These are phyloP conservation scores for Mycena haematopus DNA, from an alignment of 768 basidiomycete genomes.

Conservation along the genomic window DNA sequence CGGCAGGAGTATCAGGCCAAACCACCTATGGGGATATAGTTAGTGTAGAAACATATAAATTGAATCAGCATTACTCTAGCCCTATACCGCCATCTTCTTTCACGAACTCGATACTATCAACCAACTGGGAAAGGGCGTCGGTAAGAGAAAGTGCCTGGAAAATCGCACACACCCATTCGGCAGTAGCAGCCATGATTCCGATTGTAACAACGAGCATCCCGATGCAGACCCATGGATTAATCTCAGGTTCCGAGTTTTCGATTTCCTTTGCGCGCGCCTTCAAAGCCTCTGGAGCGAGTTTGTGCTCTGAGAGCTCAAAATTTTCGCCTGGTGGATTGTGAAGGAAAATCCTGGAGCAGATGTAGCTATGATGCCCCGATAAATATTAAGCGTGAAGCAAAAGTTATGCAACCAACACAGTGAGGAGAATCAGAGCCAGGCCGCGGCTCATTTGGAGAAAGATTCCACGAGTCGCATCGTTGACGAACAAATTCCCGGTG, in stretches of 20 bases:
- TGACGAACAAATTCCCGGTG: constrained; percentile 39
- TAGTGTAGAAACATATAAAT: neutral
- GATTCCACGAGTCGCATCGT: constrained; percentile 48
- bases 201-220: constrained; percentile 58
- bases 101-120: constrained; percentile 67
- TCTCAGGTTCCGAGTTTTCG: constrained; percentile 52
- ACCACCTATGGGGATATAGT: constrained; percentile 55
- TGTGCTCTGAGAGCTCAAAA: constrained; percentile 47
- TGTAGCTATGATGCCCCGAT: constrained; percentile 50
- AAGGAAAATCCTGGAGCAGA: constrained; percentile 70
- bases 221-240: constrained; percentile 70
- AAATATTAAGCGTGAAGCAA: neutral
- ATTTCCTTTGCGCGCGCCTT: constrained; percentile 46
- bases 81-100: constrained; percentile 48
- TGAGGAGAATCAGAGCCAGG: constrained; percentile 64
- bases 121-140: constrained; percentile 48
- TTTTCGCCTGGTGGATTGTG: constrained; percentile 70
- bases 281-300: constrained; percentile 53
- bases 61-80: constrained; percentile 52
- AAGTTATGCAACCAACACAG: constrained; percentile 50
- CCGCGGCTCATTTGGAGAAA: constrained; percentile 73
- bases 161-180: constrained; percentile 62
- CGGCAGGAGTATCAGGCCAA: constrained; percentile 75
- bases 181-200: constrained; percentile 69
- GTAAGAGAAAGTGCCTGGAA: neutral